These are phyloP conservation scores for Aegilops speltoides DNA, from an alignment of 176 grass and related monocot genomes.

Conservation along the genomic window DNA sequence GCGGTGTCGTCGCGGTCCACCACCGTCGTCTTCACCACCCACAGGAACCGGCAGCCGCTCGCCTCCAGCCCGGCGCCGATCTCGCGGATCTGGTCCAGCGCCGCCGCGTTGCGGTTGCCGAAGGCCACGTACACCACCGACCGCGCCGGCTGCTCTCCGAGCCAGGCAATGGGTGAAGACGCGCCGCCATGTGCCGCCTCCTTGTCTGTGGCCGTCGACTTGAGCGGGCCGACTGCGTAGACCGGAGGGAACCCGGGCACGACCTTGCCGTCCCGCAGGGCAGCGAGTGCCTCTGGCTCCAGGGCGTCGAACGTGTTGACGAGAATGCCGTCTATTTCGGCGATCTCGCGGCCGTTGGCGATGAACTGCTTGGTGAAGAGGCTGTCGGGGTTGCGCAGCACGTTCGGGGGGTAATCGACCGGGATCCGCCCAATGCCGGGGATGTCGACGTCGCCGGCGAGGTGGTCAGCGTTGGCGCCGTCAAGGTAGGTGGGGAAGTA, in stretches of 20 bases:
- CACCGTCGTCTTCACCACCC: conserved; percentile 56
- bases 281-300: conserved; percentile 47
- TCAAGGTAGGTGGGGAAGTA: conserved; percentile 39
- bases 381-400: conserved; percentile 29
- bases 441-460: conserved; percentile 46
- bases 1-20: conserved; percentile 48
- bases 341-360: conserved; percentile 30
- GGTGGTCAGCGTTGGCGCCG: background rate
- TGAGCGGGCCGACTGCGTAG: conserved; percentile 40
- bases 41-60: conserved; percentile 60
- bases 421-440: conserved; percentile 25
- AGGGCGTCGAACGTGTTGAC: conserved; percentile 62
- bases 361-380: conserved; percentile 67
- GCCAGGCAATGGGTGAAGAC: conserved; percentile 26
- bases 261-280: conserved; percentile 41
- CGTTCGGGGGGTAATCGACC: background rate
- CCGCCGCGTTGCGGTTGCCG: conserved; percentile 51
- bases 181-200: background rate
- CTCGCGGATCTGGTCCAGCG: conserved; percentile 45
- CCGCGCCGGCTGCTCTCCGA: conserved; percentile 41
- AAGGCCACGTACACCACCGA: conserved; percentile 73
- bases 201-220: background rate
- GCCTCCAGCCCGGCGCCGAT: conserved; percentile 52
- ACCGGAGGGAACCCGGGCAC: conserved; percentile 34
- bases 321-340: conserved; percentile 27